These are phyloP conservation scores for Gynandropsis gynandra DNA, from an alignment of 345 rosid genomes.

Conservation along the genomic window DNA sequence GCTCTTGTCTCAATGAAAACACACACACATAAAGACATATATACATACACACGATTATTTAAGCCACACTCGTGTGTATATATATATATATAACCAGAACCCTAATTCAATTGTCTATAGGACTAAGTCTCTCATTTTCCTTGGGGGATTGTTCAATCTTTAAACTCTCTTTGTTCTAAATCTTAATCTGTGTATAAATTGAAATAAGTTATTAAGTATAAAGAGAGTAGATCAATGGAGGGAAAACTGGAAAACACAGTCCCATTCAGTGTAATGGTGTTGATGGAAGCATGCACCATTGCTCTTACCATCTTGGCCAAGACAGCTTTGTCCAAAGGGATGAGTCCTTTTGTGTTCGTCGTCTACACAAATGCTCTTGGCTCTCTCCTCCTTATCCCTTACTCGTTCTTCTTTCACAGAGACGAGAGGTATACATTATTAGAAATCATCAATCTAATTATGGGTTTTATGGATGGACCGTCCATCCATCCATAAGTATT, in stretches of 20 bases:
- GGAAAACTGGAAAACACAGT: constrained; percentile 30
- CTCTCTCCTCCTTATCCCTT: constrained; percentile 56
- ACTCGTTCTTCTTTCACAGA: constrained; percentile 48
- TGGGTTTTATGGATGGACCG: too few relatives aligned
- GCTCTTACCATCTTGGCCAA: constrained; percentile 66
- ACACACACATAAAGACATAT: constrained; percentile 9
- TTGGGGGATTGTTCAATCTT: background rate
- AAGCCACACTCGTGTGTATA: too few relatives aligned
- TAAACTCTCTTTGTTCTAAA: too few relatives aligned
- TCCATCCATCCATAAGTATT: too few relatives aligned
- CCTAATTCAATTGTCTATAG: constrained; percentile 21
- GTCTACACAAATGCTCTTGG: constrained; percentile 57
- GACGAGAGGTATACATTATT: constrained; percentile 40
- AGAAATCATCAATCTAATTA: too few relatives aligned
- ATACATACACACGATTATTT: background rate
- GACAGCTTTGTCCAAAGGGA: constrained; percentile 46
- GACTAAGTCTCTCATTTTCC: constrained; percentile 26
- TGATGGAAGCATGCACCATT: constrained; percentile 62
- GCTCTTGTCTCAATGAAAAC: constrained; percentile 20
- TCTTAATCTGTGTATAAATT: constrained; percentile 1
- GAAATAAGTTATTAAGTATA: constrained; percentile 3
- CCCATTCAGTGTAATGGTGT: constrained; percentile 48
- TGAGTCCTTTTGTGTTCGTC: constrained; percentile 75
- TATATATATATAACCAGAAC: constrained; percentile 11
- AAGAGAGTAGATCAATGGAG: constrained; percentile 20